These are phyloP conservation scores for Claviceps capensis DNA, from an alignment of 2,329 filamentous ascomycete species.

Conservation along the genomic window DNA sequence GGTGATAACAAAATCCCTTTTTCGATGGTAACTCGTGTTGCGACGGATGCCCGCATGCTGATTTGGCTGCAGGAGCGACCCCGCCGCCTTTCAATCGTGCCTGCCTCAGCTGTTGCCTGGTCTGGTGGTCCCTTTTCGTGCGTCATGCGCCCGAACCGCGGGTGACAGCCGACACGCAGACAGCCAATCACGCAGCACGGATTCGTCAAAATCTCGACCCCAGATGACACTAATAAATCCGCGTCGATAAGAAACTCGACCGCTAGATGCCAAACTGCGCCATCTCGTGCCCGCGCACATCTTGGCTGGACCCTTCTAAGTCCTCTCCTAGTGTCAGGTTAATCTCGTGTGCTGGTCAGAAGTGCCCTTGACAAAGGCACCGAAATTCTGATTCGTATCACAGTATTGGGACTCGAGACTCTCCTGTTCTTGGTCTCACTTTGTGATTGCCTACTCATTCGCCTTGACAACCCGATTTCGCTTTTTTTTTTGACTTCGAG, in stretches of 20 bases:
- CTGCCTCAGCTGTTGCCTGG: neutral
- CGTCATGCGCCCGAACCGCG: slow-evolving; percentile 6
- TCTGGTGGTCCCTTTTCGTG: neutral
- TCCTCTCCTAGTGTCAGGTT: neutral
- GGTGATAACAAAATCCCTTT: no score
- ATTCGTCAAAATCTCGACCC: slow-evolving; percentile 3
- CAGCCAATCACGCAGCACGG: slow-evolving; percentile 3
- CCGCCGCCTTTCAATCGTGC: neutral
- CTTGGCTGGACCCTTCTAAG: neutral
- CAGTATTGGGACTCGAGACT: no score
- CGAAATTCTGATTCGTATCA: neutral
- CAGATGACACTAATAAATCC: neutral
- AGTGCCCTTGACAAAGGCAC: neutral
- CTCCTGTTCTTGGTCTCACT: neutral
- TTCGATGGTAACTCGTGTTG: no score
- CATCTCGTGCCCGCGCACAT: neutral
- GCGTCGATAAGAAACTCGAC: slow-evolving; percentile 3
- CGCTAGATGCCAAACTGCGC: neutral
- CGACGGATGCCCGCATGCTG: neutral
- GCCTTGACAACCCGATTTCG: neutral
- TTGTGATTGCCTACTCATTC: neutral
- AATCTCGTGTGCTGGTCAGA: neutral
- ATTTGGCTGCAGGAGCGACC: neutral
- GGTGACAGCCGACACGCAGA: slow-evolving; percentile 2
- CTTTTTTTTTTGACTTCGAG: neutral